Percentiles rank a stretch among this genome's conserved stretches.
These are phyloP conservation scores for Alternaria arbusti DNA, from an alignment of 2,329 filamentous ascomycete species.

Conservation along the genomic window DNA sequence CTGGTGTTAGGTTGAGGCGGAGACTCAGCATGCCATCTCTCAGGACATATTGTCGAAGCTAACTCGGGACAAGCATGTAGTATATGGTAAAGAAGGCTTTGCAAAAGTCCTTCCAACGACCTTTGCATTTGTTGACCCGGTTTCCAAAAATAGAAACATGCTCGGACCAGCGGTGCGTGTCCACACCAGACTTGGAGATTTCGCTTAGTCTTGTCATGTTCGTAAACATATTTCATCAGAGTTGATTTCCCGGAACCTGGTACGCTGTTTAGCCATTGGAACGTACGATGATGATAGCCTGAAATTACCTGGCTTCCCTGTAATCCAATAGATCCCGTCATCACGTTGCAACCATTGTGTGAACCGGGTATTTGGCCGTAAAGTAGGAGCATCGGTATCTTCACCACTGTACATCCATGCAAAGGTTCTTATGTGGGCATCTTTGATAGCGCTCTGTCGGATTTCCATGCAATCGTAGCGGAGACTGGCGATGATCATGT, in stretches of 20 bases:
- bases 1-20: not conserved
- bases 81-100: not conserved
- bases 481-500: not conserved
- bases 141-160: conserved; percentile 7
- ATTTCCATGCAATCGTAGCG: not conserved
- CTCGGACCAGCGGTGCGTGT: not conserved
- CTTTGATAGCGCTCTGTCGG: not conserved
- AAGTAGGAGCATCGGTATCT: no score
- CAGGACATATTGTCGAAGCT: rapidly evolving
- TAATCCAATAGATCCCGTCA: conserved; percentile 40
- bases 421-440: not conserved
- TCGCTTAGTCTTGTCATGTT: not conserved
- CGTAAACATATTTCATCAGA: conserved; percentile 42
- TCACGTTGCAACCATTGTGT: conserved; percentile 16
- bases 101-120: not conserved
- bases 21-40: rapidly evolving
- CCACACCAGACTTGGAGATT: not conserved
- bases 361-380: no score
- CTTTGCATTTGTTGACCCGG: not conserved
- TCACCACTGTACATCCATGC: no score
- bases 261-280: no score
- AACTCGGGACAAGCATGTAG: not conserved
- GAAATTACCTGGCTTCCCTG: conserved; percentile 48
- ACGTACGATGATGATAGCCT: no score
- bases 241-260: conserved; percentile 54